phyloP scores from a whole-genome alignment of 805 yeast species.

The Torulaspora maleeae region DNA sequence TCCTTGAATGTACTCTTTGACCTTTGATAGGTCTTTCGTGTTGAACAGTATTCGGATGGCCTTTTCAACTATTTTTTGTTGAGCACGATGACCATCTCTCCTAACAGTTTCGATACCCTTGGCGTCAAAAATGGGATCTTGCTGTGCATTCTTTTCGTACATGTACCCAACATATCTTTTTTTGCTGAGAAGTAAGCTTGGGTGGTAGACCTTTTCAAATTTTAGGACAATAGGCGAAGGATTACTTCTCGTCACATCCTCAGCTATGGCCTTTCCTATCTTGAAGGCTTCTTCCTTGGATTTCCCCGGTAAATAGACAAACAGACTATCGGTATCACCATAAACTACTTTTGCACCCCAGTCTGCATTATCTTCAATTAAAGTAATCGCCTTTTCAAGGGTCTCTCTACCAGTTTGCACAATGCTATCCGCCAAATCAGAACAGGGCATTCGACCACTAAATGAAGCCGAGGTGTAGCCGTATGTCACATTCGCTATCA shows the following conservation, averaged over 20 bases:
- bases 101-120: slow-evolving; percentile 95
- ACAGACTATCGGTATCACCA: slow-evolving; percentile 94
- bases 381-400: slow-evolving; percentile 59
- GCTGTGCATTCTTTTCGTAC: slow-evolving; percentile 56
- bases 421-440: slow-evolving; percentile 91
- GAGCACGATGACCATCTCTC: slow-evolving; percentile 92
- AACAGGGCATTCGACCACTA: slow-evolving; percentile 96
- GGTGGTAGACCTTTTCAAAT: slow-evolving; percentile 90
- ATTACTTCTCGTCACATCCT: slow-evolving; percentile 53
- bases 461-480: slow-evolving; percentile 94
- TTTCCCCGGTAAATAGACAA: slow-evolving; percentile 85
- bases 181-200: slow-evolving; percentile 75
- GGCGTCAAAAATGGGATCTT: slow-evolving; percentile 75
- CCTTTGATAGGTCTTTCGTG: slow-evolving; percentile 61
- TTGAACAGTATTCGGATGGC: slow-evolving; percentile 66
- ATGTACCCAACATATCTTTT: slow-evolving; percentile 88
- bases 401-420: slow-evolving; percentile 90
- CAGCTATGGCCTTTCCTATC: slow-evolving; percentile 69
- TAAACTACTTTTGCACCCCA: slow-evolving; percentile 94
- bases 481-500: slow-evolving; percentile 92
- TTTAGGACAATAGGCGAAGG: slow-evolving; percentile 81
- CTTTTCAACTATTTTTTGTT: slow-evolving; percentile 73
- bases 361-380: slow-evolving; percentile 52
- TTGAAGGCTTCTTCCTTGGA: slow-evolving; percentile 70
- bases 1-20: slow-evolving; percentile 57